Evolutionary conservation across 106 monocot genomes (phyloP).

Genomic region (Dendrobium officinale): DNA sequence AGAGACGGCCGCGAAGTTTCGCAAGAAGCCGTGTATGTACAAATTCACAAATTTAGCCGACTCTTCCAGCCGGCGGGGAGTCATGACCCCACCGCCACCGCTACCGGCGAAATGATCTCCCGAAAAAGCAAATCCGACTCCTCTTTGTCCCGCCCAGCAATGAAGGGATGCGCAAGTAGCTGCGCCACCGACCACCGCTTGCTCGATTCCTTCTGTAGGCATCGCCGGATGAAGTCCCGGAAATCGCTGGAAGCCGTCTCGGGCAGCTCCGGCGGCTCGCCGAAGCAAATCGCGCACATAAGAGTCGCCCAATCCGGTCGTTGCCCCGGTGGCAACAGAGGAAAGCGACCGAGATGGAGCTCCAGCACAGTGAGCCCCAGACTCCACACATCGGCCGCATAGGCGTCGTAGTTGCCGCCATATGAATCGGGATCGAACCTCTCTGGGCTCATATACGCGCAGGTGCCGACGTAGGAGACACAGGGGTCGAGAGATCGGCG

Average conservation of each 20-base stretch:
- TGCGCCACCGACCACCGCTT: constrained; percentile 59
- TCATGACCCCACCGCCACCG: neutral
- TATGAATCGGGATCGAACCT: constrained; percentile 65
- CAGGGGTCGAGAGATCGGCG: constrained; percentile 41
- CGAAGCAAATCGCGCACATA: constrained; percentile 95
- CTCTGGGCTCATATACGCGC: constrained; percentile 92
- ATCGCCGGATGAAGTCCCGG: constrained; percentile 52
- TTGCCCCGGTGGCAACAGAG: constrained; percentile 62
- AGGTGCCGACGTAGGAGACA: constrained; percentile 67
- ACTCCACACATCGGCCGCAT: constrained; percentile 80
- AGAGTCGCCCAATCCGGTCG: constrained; percentile 81
- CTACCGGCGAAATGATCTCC: constrained; percentile 8
- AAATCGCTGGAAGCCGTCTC: constrained; percentile 40
- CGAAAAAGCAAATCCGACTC: constrained; percentile 28
- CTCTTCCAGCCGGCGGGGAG: neutral
- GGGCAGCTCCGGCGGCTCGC: constrained; percentile 47
- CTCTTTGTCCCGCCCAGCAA: constrained; percentile 24
- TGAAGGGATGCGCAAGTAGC: constrained; percentile 69
- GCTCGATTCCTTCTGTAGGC: constrained; percentile 64
- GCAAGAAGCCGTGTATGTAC: neutral
- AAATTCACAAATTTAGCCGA: neutral
- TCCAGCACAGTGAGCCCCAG: constrained; percentile 66
- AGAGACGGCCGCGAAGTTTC: neutral
- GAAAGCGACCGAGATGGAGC: constrained; percentile 57
- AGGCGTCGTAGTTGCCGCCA: constrained; percentile 54